phyloP scores from a whole-genome alignment of 495 filamentous ascomycete genomes.

The Saxophila tyrrhenica region DNA sequence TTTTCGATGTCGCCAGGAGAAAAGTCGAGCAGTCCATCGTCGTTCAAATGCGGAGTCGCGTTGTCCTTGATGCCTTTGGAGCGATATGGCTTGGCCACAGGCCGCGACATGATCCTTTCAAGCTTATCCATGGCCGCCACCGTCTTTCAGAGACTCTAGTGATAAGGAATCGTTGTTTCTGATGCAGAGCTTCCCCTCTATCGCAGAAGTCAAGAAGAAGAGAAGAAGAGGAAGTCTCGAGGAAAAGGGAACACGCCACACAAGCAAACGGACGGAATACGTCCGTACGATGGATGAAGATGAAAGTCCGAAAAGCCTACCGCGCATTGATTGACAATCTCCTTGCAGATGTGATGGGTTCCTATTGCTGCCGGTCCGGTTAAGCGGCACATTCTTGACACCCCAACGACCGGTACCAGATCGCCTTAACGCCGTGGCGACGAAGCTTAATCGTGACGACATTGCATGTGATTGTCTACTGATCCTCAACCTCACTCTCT shows the following conservation, averaged over 20 bases:
- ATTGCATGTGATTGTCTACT: no score
- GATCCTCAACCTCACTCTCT: no score
- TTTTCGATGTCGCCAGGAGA: conserved; percentile 31
- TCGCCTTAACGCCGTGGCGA: no score
- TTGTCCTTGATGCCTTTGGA: conserved; percentile 12
- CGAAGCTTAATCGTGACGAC: neutral
- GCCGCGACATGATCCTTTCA: conserved; percentile 17
- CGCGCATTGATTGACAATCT: no score
- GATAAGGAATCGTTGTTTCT: no score
- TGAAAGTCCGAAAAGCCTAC: neutral
- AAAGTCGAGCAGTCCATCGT: conserved; percentile 38
- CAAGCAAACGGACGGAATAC: neutral
- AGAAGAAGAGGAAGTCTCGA: neutral
- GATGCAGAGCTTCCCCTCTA: no score
- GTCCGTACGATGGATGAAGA: no score
- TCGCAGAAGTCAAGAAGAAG: no score
- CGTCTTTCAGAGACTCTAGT: no score
- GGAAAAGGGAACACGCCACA: neutral
- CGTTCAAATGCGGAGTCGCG: conserved; percentile 29
- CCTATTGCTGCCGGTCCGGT: no score
- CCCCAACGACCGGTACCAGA: no score
- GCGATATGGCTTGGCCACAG: conserved; percentile 22
- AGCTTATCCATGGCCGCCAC: conserved; percentile 12
- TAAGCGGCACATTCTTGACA: neutral
- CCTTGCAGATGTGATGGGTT: no score